Evolutionary conservation across 148 eudicot genomes (phyloP).

Genomic region (Heliosperma pusillum): DNA sequence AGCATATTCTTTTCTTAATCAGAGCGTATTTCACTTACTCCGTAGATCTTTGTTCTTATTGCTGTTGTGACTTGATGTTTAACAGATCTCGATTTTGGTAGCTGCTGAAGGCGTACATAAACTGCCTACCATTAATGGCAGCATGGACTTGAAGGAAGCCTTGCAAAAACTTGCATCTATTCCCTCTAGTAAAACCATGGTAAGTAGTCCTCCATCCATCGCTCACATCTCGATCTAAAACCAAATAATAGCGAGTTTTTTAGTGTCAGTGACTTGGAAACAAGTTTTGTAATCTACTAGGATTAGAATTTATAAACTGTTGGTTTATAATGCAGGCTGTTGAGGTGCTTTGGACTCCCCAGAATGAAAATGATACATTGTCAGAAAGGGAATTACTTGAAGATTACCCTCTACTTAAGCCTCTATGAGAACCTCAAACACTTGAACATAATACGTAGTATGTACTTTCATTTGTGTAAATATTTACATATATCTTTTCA

Average conservation of each 20-base stretch:
- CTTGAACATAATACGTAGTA: too few species aligned
- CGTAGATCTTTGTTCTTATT: neutral
- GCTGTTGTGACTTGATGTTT: neutral
- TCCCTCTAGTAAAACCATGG: constrained; percentile 71
- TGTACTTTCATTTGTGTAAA: too few species aligned
- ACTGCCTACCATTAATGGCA: constrained; percentile 65
- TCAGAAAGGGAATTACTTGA: constrained; percentile 70
- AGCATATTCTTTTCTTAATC: neutral
- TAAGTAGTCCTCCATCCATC: constrained; percentile 25
- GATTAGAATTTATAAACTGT: neutral
- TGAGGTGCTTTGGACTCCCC: constrained; percentile 89
- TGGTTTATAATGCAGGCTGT: constrained; percentile 50
- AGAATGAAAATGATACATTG: constrained; percentile 61
- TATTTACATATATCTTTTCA: neutral
- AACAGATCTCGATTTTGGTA: constrained; percentile 81
- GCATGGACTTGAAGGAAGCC: constrained; percentile 75
- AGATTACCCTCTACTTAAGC: constrained; percentile 72
- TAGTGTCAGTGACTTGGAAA: neutral
- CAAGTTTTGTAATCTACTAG: neutral
- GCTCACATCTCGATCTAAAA: neutral
- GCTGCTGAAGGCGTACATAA: constrained; percentile 87
- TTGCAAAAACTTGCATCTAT: constrained; percentile 77
- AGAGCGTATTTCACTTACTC: neutral
- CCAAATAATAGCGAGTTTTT: neutral
- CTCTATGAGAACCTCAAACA: constrained; percentile 34